Conservation (phyloP, 2,329 filamentous ascomycete species). For the Aureobasidium sp. region DNA sequence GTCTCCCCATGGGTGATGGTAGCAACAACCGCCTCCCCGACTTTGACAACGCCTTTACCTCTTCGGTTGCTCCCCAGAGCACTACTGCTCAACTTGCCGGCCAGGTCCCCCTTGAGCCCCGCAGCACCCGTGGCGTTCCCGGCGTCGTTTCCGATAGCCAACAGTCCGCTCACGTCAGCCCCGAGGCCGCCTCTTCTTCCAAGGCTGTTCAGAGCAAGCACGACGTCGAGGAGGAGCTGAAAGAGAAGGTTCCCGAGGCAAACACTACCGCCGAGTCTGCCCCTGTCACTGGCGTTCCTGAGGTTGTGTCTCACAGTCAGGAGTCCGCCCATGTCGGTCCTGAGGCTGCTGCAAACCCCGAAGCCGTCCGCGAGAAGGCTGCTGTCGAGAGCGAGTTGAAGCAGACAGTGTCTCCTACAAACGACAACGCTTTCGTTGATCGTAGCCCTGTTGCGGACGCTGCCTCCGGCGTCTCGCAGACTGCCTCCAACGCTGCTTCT, state of each 20-base stretch:
- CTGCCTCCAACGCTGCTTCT: not conserved
- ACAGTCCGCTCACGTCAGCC: slow-evolving; percentile 53
- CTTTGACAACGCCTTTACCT: slow-evolving; percentile 35
- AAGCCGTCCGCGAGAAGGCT: slow-evolving; percentile 65
- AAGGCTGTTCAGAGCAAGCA: slow-evolving; percentile 65
- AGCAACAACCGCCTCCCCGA: slow-evolving; percentile 25
- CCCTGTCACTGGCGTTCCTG: slow-evolving; percentile 41
- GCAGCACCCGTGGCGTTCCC: slow-evolving; percentile 39
- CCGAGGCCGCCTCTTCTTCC: slow-evolving; percentile 58
- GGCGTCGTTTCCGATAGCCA: slow-evolving; percentile 66
- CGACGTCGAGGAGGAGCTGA: slow-evolving; percentile 62
- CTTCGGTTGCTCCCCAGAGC: slow-evolving; percentile 37
- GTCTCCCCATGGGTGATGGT: slow-evolving; percentile 57
- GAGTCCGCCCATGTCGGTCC: slow-evolving; percentile 53
- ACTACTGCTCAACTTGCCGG: slow-evolving; percentile 42
- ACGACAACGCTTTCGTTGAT: slow-evolving; percentile 20
- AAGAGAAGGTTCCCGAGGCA: slow-evolving; percentile 52
- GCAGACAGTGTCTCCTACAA: slow-evolving; percentile 49
- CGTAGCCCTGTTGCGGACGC: slow-evolving; percentile 20
- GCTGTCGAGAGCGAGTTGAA: slow-evolving; percentile 64
- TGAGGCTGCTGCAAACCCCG: slow-evolving; percentile 59
- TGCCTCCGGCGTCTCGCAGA: not conserved
- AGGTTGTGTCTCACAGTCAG: slow-evolving; percentile 65
- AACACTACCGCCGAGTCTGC: slow-evolving; percentile 19
- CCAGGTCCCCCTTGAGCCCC: slow-evolving; percentile 39